Evolutionary conservation across 306 rosid genomes (phyloP).

Genomic region (Lupinus albus): DNA sequence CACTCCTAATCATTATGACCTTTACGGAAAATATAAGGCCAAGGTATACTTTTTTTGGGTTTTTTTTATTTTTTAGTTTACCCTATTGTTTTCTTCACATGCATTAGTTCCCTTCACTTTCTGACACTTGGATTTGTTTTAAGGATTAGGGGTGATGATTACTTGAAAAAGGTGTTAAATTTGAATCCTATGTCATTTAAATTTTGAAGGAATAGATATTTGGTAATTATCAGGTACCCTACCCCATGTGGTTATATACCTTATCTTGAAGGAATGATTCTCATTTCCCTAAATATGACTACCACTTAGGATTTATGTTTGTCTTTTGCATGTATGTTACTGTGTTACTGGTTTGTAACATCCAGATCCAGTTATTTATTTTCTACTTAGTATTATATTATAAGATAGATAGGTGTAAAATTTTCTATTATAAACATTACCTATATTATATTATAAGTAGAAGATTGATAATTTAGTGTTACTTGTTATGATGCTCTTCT

Average conservation of each 20-base stretch:
- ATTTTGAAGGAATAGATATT: background rate
- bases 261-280: too few species aligned
- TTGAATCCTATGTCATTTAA: background rate
- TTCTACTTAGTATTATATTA: too few species aligned
- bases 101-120: background rate
- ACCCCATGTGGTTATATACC: too few species aligned
- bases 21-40: constrained; percentile 91
- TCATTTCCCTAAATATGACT: too few species aligned
- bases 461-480: too few species aligned
- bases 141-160: background rate
- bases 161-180: background rate
- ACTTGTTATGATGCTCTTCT: background rate
- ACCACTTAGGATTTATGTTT: too few species aligned
- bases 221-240: background rate
- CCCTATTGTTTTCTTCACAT: background rate
- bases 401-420: too few species aligned
- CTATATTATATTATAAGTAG: too few species aligned
- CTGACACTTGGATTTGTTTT: background rate
- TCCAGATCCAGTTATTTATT: too few species aligned
- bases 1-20: constrained; percentile 79
- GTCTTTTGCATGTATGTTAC: too few species aligned
- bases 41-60: constrained; percentile 49
- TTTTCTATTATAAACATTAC: too few species aligned
- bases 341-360: too few species aligned
- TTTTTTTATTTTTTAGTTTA: background rate